These are phyloP conservation scores for Picochlorum sp. DNA, from an alignment of 139 green algal species.

Conservation along the genomic window DNA sequence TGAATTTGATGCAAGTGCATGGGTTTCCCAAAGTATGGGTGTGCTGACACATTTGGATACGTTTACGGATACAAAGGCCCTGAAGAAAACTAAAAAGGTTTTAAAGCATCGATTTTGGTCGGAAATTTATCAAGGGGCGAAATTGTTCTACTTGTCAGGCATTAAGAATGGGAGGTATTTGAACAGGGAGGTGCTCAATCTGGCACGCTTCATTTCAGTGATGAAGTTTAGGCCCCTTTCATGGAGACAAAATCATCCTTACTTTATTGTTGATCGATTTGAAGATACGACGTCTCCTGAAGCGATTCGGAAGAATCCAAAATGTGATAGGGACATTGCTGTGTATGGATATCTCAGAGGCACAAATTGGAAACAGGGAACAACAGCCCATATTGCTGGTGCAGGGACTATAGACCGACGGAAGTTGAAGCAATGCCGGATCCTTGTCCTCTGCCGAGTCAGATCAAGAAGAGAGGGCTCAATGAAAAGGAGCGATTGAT, in stretches of 20 bases:
- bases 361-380: conserved; percentile 56
- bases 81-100: conserved; percentile 92
- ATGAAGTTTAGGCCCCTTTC: conserved; percentile 88
- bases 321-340: conserved; percentile 75
- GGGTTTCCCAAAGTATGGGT: conserved; percentile 98
- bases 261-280: conserved; percentile 73
- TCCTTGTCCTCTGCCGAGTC: conserved; percentile 87
- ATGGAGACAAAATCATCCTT: conserved; percentile 84
- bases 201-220: conserved; percentile 89
- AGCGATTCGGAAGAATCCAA: conserved; percentile 54
- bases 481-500: conserved; percentile 82
- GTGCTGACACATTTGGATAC: conserved; percentile 97
- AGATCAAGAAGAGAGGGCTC: conserved; percentile 61
- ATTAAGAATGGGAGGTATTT: conserved; percentile 79
- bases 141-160: conserved; percentile 96
- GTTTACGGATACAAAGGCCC: conserved; percentile 71
- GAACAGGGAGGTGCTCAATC: conserved; percentile 85
- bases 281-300: conserved; percentile 85
- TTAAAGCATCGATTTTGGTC: conserved; percentile 94
- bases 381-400: conserved; percentile 77
- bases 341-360: conserved; percentile 93
- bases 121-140: conserved; percentile 93
- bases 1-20: conserved; percentile 93
- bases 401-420: conserved; percentile 70
- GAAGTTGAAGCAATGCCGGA: conserved; percentile 79